Percentiles rank a stretch among this genome's conserved stretches.
Evolutionary conservation across 2,329 filamentous ascomycete species (phyloP).

Genomic region (Ramularia endophylla): DNA sequence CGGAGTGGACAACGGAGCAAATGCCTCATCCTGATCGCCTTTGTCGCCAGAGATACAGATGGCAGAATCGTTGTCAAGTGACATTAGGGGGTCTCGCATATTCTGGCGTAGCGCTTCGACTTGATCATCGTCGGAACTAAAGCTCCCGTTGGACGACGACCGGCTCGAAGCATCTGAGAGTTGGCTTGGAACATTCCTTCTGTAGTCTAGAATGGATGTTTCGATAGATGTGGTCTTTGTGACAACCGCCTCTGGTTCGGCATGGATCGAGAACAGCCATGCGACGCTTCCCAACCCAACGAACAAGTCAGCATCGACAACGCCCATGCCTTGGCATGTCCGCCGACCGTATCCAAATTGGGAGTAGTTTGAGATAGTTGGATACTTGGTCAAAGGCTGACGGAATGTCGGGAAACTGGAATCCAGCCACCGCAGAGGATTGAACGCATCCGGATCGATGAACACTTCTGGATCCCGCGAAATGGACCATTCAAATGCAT

Average conservation of each 20-base stretch:
- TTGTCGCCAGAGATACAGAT: slow-evolving; percentile 9
- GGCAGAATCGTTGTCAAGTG: slow-evolving; percentile 13
- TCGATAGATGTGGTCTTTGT: too few relatives aligned
- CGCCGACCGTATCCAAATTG: slow-evolving; percentile 49
- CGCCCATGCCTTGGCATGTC: slow-evolving; percentile 21
- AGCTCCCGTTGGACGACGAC: too few relatives aligned
- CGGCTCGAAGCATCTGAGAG: too few relatives aligned
- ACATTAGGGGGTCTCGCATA: slow-evolving; percentile 6
- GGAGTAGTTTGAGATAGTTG: slow-evolving; percentile 49
- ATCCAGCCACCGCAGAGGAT: slow-evolving; percentile 49
- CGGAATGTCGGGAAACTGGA: slow-evolving; percentile 48
- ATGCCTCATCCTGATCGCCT: too few relatives aligned
- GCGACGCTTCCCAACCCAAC: slow-evolving; percentile 39
- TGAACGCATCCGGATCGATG: slow-evolving; percentile 8
- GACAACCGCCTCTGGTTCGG: slow-evolving; percentile 4
- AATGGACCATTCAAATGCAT: slow-evolving; percentile 37
- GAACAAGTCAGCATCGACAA: slow-evolving; percentile 28
- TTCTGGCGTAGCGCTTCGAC: neutral
- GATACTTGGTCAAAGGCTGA: slow-evolving; percentile 46
- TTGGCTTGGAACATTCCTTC: too few relatives aligned
- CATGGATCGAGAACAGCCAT: slow-evolving; percentile 40
- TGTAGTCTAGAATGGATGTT: too few relatives aligned
- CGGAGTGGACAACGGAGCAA: too few relatives aligned
- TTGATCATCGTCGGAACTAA: neutral
- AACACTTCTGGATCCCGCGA: slow-evolving; percentile 7